Conservation (phyloP, 331 rosid genomes). For the Spiraea crenata region DNA sequence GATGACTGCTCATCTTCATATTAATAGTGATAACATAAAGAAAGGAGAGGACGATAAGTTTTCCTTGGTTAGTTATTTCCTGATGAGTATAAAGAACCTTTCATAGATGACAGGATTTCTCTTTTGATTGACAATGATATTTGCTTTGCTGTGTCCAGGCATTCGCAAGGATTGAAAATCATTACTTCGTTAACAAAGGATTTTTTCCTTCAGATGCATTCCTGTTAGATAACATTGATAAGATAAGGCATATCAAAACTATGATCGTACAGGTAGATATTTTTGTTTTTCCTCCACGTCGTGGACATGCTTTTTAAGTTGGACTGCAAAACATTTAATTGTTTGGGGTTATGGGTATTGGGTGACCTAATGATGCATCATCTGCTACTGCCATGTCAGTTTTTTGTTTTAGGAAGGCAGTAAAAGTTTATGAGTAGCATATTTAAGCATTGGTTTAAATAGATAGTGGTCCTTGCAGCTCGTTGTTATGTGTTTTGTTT, state of each 20-base stretch:
- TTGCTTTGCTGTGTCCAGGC: conserved; percentile 50
- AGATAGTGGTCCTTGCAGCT: not conserved
- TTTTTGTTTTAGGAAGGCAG: not conserved
- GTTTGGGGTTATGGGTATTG: not conserved
- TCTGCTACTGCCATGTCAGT: not conserved
- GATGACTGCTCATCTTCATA: conserved; percentile 89
- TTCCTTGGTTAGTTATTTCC: conserved; percentile 56
- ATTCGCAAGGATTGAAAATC: conserved; percentile 94
- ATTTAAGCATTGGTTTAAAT: not conserved
- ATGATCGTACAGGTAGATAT: conserved; percentile 75
- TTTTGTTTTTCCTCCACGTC: not conserved
- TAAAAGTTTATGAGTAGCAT: not conserved
- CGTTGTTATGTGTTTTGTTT: not conserved
- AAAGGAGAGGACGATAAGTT: conserved; percentile 77
- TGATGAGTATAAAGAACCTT: not conserved
- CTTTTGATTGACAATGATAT: conserved; percentile 4
- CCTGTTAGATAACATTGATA: conserved; percentile 78
- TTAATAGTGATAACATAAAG: conserved; percentile 73
- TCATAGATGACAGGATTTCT: conserved; percentile 4
- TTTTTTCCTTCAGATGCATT: conserved; percentile 82
- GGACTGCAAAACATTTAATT: not conserved
- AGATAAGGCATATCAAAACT: conserved; percentile 78
- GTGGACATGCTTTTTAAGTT: not conserved
- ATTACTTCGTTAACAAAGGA: conserved; percentile 78
- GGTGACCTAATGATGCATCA: not conserved